A percentile compares a stretch with the other conserved stretches of the same genome.
Conservation (phyloP, 2,329 filamentous ascomycete species). For the Colletotrichum lini region DNA sequence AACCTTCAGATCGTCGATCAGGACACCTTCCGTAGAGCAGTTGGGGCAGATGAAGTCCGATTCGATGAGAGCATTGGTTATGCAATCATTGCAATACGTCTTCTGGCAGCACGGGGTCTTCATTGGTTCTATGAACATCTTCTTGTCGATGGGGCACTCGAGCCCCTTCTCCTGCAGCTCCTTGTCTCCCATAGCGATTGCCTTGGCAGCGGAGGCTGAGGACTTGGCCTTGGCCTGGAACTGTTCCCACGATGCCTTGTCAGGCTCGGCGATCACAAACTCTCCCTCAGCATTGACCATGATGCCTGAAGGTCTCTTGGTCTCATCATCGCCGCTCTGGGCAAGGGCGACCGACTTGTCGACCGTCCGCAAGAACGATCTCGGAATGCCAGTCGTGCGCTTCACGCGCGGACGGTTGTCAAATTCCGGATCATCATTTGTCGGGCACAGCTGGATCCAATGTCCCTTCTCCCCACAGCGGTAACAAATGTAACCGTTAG, state of each 20-base stretch:
- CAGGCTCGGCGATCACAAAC: conserved; percentile 95
- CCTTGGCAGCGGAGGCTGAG: conserved; percentile 85
- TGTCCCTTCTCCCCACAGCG: conserved; percentile 98
- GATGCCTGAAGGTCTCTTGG: conserved; percentile 87
- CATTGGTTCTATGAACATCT: conserved; percentile 98
- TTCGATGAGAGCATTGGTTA: conserved; percentile 98
- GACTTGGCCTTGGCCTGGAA: conserved; percentile 96
- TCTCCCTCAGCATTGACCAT: conserved; percentile 99
- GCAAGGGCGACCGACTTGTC: conserved; percentile 87
- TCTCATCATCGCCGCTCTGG: conserved; percentile 82
- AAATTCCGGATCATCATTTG: conserved; percentile 97
- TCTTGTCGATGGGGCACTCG: conserved; percentile 96
- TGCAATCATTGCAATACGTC: conserved; percentile 99
- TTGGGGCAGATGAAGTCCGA: conserved; percentile 96
- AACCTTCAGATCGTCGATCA: conserved; percentile 90
- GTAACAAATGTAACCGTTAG: conserved; percentile 95
- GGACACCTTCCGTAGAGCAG: conserved; percentile 90
- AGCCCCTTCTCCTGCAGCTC: conserved; percentile 90
- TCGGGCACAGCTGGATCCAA: conserved; percentile 98
- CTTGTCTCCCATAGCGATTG: conserved; percentile 82
- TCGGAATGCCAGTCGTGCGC: conserved; percentile 95
- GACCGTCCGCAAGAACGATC: conserved; percentile 94
- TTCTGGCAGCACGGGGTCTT: conserved; percentile 98
- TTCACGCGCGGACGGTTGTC: conserved; percentile 95
- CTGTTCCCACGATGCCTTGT: conserved; percentile 96